phyloP scores from a whole-genome alignment of 2,329 filamentous ascomycete genomes.

The Zasmidium angulare region DNA sequence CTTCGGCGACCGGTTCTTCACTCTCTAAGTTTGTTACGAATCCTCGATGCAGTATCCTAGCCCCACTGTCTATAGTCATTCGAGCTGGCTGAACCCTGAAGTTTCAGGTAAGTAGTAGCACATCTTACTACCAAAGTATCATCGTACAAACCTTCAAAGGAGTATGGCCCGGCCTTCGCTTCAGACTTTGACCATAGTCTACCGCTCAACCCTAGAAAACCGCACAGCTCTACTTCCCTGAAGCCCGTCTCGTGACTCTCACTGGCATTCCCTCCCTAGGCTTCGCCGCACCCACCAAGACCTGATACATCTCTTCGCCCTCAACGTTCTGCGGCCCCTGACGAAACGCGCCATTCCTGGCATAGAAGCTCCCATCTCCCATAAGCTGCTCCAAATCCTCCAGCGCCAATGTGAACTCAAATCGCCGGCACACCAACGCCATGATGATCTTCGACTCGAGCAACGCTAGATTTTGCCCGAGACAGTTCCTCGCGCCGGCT shows the following conservation, averaged over 20 bases:
- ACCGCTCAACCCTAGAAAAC: no score
- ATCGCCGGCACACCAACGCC: conserved; percentile 48
- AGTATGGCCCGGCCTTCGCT: no score
- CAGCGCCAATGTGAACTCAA: conserved; percentile 47
- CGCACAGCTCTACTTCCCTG: no score
- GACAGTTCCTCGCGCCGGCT: conserved; percentile 53
- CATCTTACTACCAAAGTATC: no score
- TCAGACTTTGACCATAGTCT: no score
- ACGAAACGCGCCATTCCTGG: conserved; percentile 21
- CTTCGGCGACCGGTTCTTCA: conserved; percentile 95
- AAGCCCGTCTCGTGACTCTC: conserved; percentile 7
- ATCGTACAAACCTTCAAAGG: no score
- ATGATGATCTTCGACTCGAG: conserved; percentile 52
- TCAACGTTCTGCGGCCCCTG: conserved; percentile 26
- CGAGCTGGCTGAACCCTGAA: no score
- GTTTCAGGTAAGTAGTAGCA: no score
- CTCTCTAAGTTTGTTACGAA: conserved; percentile 35
- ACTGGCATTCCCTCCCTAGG: conserved; percentile 34
- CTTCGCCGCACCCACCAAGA: conserved; percentile 29
- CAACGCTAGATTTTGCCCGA: conserved; percentile 55
- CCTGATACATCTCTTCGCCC: conserved; percentile 32
- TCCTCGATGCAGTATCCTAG: background rate
- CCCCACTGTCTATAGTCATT: no score
- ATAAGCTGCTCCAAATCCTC: conserved; percentile 30
- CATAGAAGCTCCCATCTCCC: conserved; percentile 35